These are phyloP conservation scores for Debaryomyces nepalensis DNA, from an alignment of 1,139 yeast species.

Conservation along the genomic window DNA sequence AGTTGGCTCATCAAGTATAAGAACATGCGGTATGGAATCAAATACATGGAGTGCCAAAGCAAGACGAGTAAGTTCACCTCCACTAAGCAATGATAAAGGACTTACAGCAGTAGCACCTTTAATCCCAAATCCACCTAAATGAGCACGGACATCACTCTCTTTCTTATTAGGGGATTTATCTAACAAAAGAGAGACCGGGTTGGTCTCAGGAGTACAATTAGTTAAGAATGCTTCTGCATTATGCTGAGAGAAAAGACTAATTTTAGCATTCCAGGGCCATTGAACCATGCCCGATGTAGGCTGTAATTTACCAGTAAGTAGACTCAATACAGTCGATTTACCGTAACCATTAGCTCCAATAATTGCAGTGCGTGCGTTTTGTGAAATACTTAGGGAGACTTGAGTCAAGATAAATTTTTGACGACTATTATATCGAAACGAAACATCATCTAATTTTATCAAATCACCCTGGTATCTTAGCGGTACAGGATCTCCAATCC, in stretches of 20 bases:
- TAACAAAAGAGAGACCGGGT: constrained; percentile 3
- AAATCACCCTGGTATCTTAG: constrained; percentile 10
- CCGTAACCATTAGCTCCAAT: constrained; percentile 6
- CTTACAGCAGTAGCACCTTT: constrained; percentile 1
- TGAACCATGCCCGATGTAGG: constrained; percentile 3
- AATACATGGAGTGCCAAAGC: constrained; percentile 2
- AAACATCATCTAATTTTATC: constrained; percentile 3
- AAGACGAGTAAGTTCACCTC: constrained; percentile 6
- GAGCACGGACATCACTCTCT: constrained; percentile 3
- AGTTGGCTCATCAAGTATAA: constrained; percentile 9
- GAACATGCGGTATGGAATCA: constrained; percentile 3
- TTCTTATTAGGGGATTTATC: neutral
- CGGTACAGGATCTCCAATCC: constrained; percentile 1
- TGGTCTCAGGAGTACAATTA: constrained; percentile 6
- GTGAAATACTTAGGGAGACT: neutral
- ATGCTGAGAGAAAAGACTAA: constrained; percentile 6
- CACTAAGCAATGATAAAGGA: constrained; percentile 3
- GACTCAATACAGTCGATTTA: constrained; percentile 1
- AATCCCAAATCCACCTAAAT: constrained; percentile 10
- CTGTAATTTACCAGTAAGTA: neutral
- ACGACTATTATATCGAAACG: constrained; percentile 1
- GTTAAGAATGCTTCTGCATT: constrained; percentile 5
- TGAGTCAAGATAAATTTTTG: neutral
- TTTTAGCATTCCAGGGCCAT: constrained; percentile 8
- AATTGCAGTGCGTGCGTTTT: neutral